Evolutionary conservation across 257 asterid genomes (phyloP), one percentile per base, ranked within the genome.

Genomic region (Gardenia jasminoides): DNA sequence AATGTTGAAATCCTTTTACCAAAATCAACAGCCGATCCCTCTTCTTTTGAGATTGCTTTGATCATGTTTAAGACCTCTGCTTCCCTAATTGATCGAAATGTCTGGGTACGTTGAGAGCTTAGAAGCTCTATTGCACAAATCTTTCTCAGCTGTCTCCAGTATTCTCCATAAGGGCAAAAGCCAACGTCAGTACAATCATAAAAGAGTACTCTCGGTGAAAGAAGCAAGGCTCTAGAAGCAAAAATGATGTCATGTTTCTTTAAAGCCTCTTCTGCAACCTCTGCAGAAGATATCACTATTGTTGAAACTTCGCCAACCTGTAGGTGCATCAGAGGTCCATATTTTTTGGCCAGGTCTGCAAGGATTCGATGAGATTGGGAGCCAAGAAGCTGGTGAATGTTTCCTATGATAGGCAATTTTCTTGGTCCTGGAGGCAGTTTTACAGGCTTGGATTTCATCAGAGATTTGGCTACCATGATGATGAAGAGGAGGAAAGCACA

Each of bases 221-320:
- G 26, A 67, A 31, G 46, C 0, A 4, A 31, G 2, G 71, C 26
- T 31, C 71, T 67, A 6, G 6, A 16, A 67, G 47, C 5, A 67
- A 67, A 67, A 31, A 31, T 33, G 26, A 33, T 33, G 12, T 67
- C 46, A 67, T 67, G 71, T 6, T 17, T 11, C 2, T 33, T 67
- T n/a, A 67, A 6, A 20, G 8, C 26, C 50, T 67, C 48, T 67
- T 67, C 20, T 6, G 48, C 48, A 36, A 7, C 12, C 1, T 7
- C 48, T 7, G 48, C 2, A 6, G 48, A 67, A 20, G 72, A 67
- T 24, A 67, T 15, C 19, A 36, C 16, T 0, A 67, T 0, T 20
- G 72, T 67, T 67, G 71, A 67, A 39, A 33, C 26, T 67, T 67
- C 71, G 7, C 71, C 71, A 31, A 31, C 47, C 46, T 33, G 71